These are phyloP conservation scores for Neurospora africana DNA, from an alignment of 495 filamentous ascomycete species.

Conservation along the genomic window DNA sequence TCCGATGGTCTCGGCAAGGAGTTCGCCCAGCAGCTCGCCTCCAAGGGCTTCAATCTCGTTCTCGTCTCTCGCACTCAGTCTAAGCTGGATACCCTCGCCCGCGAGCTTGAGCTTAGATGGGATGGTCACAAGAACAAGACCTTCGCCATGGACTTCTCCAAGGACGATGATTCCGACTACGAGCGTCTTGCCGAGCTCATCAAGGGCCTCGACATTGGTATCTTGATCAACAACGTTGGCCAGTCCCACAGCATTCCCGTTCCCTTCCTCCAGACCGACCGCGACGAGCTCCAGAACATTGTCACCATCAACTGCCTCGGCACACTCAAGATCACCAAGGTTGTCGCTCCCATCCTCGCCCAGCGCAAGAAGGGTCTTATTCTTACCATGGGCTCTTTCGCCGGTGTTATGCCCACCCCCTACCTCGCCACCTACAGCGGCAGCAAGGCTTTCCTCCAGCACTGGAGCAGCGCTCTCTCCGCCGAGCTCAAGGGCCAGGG, in stretches of 20 bases:
- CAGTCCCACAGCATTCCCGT: slow-evolving; percentile 87
- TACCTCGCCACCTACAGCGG: slow-evolving; percentile 94
- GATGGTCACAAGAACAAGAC: slow-evolving; percentile 52
- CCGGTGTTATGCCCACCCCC: slow-evolving; percentile 80
- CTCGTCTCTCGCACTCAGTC: slow-evolving; percentile 89
- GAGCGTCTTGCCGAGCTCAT: slow-evolving; percentile 55
- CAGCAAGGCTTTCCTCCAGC: slow-evolving; percentile 94
- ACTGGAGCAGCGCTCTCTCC: slow-evolving; percentile 83
- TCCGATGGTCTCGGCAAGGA: slow-evolving; percentile 97
- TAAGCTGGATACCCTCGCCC: slow-evolving; percentile 69
- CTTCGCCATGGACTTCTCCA: slow-evolving; percentile 84
- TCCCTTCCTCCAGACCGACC: slow-evolving; percentile 67
- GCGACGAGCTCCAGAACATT: slow-evolving; percentile 75
- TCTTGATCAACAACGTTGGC: slow-evolving; percentile 96
- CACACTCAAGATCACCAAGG: slow-evolving; percentile 75
- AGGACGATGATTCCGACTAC: slow-evolving; percentile 68
- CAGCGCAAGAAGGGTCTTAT: slow-evolving; percentile 77
- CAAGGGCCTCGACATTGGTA: slow-evolving; percentile 64
- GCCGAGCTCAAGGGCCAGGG: slow-evolving; percentile 70
- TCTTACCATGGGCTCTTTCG: slow-evolving; percentile 94
- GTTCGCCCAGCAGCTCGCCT: slow-evolving; percentile 82
- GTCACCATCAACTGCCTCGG: slow-evolving; percentile 88
- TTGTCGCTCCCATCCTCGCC: slow-evolving; percentile 76
- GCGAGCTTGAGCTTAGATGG: slow-evolving; percentile 60
- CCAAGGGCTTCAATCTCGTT: slow-evolving; percentile 82